Conservation (phyloP, 1,284 basidiomycete genomes). For the Anthracocystis walkeri region DNA sequence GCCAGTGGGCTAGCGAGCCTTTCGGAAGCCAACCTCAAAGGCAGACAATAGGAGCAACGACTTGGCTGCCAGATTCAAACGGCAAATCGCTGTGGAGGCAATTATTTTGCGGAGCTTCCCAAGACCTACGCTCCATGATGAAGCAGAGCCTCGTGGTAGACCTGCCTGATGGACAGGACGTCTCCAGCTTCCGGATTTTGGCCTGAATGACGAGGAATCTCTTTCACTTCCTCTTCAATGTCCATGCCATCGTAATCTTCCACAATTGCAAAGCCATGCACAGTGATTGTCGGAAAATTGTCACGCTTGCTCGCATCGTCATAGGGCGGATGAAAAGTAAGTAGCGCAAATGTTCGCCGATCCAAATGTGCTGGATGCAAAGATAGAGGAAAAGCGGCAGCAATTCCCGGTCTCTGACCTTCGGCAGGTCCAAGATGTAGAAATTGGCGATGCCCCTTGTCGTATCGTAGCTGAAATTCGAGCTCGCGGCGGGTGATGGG, state of each 20-base stretch:
- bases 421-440: constrained; percentile 8
- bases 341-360: constrained; percentile 3
- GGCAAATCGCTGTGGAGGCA: neutral
- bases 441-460: neutral
- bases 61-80: too few relatives aligned
- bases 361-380: neutral
- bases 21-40: too few relatives aligned
- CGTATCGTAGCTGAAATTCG: constrained; percentile 10
- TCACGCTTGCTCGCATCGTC: neutral
- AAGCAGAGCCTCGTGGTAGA: neutral
- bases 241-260: neutral
- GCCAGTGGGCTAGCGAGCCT: too few relatives aligned
- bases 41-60: too few relatives aligned
- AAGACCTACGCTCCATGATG: neutral
- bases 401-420: neutral
- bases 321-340: neutral
- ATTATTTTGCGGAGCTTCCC: neutral
- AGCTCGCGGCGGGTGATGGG: neutral
- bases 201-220: neutral
- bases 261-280: constrained; percentile 7
- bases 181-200: neutral
- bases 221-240: neutral
- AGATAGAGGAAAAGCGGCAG: neutral
- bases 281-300: neutral
- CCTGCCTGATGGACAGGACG: neutral